These are phyloP conservation scores for Termitomyces sp. DNA, from an alignment of 768 basidiomycete genomes.

Conservation along the genomic window DNA sequence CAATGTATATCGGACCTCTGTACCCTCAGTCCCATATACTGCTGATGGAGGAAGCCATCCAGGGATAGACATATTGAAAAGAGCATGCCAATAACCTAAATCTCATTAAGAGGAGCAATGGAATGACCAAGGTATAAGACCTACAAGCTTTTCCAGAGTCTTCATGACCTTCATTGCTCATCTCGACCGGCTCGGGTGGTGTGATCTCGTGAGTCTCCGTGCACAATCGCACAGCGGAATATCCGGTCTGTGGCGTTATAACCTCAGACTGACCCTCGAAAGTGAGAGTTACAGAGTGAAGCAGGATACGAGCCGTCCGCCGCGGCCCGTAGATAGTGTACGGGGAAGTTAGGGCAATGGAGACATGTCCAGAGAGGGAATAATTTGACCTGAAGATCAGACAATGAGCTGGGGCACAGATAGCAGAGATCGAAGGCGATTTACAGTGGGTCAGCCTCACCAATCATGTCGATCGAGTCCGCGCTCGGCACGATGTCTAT, in stretches of 20 bases:
- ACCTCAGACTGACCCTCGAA: constrained; percentile 88
- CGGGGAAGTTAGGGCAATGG: constrained; percentile 55
- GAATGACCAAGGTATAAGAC: constrained; percentile 8
- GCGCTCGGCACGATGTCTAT: constrained; percentile 58
- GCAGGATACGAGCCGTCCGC: constrained; percentile 42
- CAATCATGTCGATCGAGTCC: constrained; percentile 61
- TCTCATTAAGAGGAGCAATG: background rate
- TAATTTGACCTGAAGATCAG: constrained; percentile 62
- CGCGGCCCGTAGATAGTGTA: constrained; percentile 51
- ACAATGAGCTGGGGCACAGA: background rate
- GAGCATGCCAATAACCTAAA: constrained; percentile 61
- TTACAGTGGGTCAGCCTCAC: constrained; percentile 60
- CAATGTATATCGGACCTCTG: constrained; percentile 61
- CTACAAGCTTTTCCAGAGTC: constrained; percentile 46
- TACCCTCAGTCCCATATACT: constrained; percentile 39
- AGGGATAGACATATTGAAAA: constrained; percentile 80
- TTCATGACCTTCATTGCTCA: constrained; percentile 62
- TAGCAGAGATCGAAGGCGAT: constrained; percentile 15
- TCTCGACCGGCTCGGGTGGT: constrained; percentile 45
- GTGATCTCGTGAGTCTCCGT: constrained; percentile 59
- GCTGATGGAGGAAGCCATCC: constrained; percentile 81
- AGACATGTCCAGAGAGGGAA: constrained; percentile 80
- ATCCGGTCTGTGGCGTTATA: constrained; percentile 57
- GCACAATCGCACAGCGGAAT: constrained; percentile 64
- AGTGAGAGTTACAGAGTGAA: constrained; percentile 66